Evolutionary conservation across 306 rosid species (phyloP), one percentile per base, ranked within the genome.

Genomic region (Dryas drummondii): DNA sequence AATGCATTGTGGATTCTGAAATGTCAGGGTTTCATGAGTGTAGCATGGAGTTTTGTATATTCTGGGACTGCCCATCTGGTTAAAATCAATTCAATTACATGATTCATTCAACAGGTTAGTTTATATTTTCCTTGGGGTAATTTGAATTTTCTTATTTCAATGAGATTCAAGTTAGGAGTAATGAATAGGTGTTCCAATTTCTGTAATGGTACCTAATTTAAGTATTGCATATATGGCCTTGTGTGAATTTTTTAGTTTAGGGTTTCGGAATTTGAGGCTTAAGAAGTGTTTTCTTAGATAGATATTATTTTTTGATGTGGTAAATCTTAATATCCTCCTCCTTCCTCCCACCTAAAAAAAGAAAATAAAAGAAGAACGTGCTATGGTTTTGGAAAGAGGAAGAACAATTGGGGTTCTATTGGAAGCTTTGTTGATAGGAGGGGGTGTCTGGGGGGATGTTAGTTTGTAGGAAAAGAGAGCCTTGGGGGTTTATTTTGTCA

Each of bases 1-100:
- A 84, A 82, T 83, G 90, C 80, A 79, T 82, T 73, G 84, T 91
- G 96, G 82, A 75, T 83, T 88, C 66, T 55, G 66, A 79, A 82
- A 83, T 77, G 77, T 73, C 76, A 49, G 83, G 82, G 84, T 76
- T 86, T 80, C 62, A 74, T 72, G 73, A 80, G 73, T 50, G 78
- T 67, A 80, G 79, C 75, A 77, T 58, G 74, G 81, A 76, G 79
- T 76, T 72, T 87, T 77, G 78, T 77, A 83, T 68, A 76, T 80
- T 77, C 69, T 86, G 80, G 80, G 84, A 76, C 61, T 79, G 78
- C 84, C 77, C 81, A 61, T 78, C 71, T 70, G 80, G 81, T 81
- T 81, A 49, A 66, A 66, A 52, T 57, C 26, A 12, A 44, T 79
- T 8, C 26, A 12, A 44, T 76, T 8, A 42, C 48, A 66, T 61